Conservation (phyloP, 148 eudicot species). For the Rhododendron mucronatum region DNA sequence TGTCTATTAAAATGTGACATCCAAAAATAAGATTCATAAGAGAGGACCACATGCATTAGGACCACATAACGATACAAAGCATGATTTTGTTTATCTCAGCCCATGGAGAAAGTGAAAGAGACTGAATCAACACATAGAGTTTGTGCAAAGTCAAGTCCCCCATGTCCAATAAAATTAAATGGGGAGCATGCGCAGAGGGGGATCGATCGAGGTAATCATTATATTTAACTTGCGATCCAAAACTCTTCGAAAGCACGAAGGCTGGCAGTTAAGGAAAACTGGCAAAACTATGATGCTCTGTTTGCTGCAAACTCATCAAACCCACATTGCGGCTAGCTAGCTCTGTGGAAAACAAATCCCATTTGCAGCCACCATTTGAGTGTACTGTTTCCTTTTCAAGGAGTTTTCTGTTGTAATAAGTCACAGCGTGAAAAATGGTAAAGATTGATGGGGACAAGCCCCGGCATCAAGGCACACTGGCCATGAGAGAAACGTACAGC, state of each 20-base stretch:
- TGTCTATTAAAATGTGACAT: too few relatives aligned
- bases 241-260: neutral
- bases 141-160: neutral
- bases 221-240: neutral
- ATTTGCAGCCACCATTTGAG: neutral
- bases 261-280: slow-evolving; percentile 12
- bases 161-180: neutral
- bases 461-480: neutral
- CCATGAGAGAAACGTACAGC: neutral
- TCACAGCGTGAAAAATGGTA: neutral
- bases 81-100: neutral
- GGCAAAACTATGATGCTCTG: neutral
- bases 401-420: neutral
- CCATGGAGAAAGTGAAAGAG: neutral
- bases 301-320: neutral
- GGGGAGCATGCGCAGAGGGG: slow-evolving; percentile 3
- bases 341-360: neutral
- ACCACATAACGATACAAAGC: too few relatives aligned
- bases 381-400: neutral
- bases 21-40: neutral
- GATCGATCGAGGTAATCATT: neutral
- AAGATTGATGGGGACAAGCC: neutral
- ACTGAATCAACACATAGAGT: neutral
- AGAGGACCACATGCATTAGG: neutral
- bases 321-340: neutral